phyloP scores from a whole-genome alignment of 345 rosid species.

The Boechera retrofracta region DNA sequence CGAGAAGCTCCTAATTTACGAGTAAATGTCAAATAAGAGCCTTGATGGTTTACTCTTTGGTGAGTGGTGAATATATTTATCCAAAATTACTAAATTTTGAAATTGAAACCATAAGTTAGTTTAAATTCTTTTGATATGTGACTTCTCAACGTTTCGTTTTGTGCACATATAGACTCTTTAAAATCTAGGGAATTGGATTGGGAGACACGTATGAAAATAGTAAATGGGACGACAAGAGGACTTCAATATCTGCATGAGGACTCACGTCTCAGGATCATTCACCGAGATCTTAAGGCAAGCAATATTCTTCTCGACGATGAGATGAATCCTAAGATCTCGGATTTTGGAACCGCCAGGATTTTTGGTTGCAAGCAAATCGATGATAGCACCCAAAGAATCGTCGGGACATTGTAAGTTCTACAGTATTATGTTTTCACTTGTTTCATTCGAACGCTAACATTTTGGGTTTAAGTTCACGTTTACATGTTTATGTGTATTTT shows the following conservation, averaged over 20 bases:
- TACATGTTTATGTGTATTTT: too few species aligned
- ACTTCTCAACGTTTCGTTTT: not conserved
- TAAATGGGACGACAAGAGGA: slow-evolving; percentile 12
- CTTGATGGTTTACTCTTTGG: slow-evolving; percentile 14
- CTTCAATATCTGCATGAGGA: slow-evolving; percentile 22
- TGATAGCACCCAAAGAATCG: not conserved
- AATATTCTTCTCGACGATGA: slow-evolving; percentile 7
- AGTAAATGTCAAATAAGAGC: slow-evolving; percentile 4
- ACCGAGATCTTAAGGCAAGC: slow-evolving; percentile 19
- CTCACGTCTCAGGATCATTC: slow-evolving; percentile 12
- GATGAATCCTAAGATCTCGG: not conserved
- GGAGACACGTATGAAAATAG: not conserved
- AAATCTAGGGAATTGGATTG: slow-evolving; percentile 8
- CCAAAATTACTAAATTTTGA: not conserved
- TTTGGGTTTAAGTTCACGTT: not conserved
- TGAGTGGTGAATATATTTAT: not conserved
- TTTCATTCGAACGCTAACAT: not conserved
- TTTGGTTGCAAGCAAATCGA: not conserved
- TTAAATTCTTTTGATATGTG: not conserved
- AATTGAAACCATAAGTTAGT: not conserved
- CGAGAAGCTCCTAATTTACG: not conserved
- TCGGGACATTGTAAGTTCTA: not conserved
- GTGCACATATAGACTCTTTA: not conserved
- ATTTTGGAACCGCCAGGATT: not conserved
- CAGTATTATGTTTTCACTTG: not conserved